Evolutionary conservation across 768 basidiomycete species (phyloP).

Genomic region (Termitomyces sp.): DNA sequence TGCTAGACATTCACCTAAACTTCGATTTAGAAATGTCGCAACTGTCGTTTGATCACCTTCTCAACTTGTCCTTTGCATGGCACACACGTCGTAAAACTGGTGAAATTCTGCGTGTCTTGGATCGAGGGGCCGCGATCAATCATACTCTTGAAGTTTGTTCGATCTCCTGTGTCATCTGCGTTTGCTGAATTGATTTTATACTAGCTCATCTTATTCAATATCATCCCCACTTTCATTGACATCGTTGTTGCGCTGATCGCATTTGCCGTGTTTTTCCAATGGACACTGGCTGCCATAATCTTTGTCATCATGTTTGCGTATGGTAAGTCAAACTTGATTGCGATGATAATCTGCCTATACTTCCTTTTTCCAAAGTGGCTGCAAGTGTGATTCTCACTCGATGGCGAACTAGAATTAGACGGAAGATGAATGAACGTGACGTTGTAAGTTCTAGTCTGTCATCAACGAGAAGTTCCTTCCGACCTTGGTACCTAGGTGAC

Average conservation of each 20-base stretch:
- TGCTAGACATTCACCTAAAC: neutral
- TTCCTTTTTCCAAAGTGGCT: conserved; percentile 27
- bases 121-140: conserved; percentile 84
- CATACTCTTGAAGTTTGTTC: conserved; percentile 59
- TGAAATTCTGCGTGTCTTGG: conserved; percentile 76
- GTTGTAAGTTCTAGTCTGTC: conserved; percentile 37
- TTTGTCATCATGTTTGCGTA: conserved; percentile 72
- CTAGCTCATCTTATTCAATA: conserved; percentile 77
- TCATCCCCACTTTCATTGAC: conserved; percentile 80
- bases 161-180: neutral
- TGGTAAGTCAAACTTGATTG: conserved; percentile 33
- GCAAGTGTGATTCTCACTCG: conserved; percentile 54
- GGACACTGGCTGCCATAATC: conserved; percentile 61
- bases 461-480: neutral
- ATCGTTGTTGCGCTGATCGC: conserved; percentile 63
- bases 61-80: conserved; percentile 83
- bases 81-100: conserved; percentile 82
- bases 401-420: conserved; percentile 69
- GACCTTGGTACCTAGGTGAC: conserved; percentile 42
- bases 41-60: conserved; percentile 80
- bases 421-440: conserved; percentile 80
- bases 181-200: conserved; percentile 5
- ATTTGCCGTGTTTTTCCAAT: conserved; percentile 60
- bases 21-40: conserved; percentile 67
- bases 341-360: neutral